Conservation (phyloP, 164 flowering plant genomes). For the Berberis thunbergii region DNA sequence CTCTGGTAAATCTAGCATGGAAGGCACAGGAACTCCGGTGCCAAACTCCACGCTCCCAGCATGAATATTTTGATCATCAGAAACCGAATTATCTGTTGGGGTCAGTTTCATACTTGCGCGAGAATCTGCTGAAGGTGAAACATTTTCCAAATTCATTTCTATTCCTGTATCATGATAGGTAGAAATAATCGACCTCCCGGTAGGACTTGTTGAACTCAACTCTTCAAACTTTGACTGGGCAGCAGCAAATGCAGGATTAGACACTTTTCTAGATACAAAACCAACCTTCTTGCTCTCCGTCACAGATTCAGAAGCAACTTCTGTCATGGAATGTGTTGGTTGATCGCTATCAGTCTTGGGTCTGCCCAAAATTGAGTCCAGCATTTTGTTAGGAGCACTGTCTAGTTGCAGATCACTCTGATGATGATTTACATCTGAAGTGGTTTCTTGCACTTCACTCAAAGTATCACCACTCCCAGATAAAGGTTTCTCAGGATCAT, state of each 20-base stretch:
- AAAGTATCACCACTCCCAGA: slow-evolving; percentile 14
- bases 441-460: slow-evolving; percentile 13
- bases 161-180: slow-evolving; percentile 21
- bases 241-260: slow-evolving; percentile 53
- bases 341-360: slow-evolving; percentile 26
- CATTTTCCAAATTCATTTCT: slow-evolving; percentile 21
- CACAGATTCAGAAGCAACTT: slow-evolving; percentile 32
- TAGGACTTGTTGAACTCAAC: slow-evolving; percentile 30
- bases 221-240: slow-evolving; percentile 66
- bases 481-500: slow-evolving; percentile 13
- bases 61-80: slow-evolving; percentile 18
- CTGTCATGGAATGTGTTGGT: slow-evolving; percentile 20
- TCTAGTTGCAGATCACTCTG: slow-evolving; percentile 15
- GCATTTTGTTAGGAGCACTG: slow-evolving; percentile 8
- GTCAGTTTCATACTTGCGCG: too few relatives aligned
- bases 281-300: slow-evolving; percentile 34
- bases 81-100: slow-evolving; percentile 18
- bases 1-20: slow-evolving; percentile 78
- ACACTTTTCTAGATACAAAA: slow-evolving; percentile 37
- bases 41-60: slow-evolving; percentile 63
- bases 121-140: slow-evolving; percentile 21
- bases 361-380: slow-evolving; percentile 9
- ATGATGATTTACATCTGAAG: slow-evolving; percentile 7
- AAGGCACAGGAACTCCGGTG: slow-evolving; percentile 63
- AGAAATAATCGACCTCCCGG: slow-evolving; percentile 20